Conservation (phyloP, 2,329 filamentous ascomycete species). For the Pleomassaria siparia region DNA sequence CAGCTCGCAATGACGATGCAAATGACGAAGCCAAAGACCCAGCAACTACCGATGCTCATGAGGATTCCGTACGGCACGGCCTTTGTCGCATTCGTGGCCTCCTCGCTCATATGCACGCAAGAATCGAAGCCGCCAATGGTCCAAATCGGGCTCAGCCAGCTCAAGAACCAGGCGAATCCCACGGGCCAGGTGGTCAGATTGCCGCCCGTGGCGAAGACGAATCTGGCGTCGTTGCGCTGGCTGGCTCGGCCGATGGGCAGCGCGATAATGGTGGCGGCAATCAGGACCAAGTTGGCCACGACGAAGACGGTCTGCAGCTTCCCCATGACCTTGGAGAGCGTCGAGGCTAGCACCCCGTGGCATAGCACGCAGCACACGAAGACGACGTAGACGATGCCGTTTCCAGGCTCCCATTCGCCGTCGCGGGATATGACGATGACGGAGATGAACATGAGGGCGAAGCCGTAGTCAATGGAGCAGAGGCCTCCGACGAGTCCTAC, state of each 20-base stretch:
- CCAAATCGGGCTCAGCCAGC: conserved; percentile 65
- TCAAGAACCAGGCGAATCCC: conserved; percentile 59
- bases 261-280: conserved; percentile 56
- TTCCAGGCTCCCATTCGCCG: conserved; percentile 58
- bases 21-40: conserved; percentile 60
- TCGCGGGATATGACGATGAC: conserved; percentile 60
- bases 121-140: conserved; percentile 45
- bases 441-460: conserved; percentile 60
- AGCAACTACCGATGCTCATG: conserved; percentile 57
- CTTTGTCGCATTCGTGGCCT: conserved; percentile 61
- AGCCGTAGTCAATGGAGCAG: conserved; percentile 63
- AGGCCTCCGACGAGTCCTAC: conserved; percentile 55
- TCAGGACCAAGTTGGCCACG: conserved; percentile 58
- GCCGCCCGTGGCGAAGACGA: conserved; percentile 59
- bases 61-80: conserved; percentile 63
- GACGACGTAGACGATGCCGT: conserved; percentile 59
- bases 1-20: conserved; percentile 60
- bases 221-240: conserved; percentile 36
- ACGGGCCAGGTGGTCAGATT: conserved; percentile 58
- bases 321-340: conserved; percentile 59
- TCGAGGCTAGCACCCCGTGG: conserved; percentile 58
- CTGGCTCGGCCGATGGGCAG: conserved; percentile 25
- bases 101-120: conserved; percentile 58
- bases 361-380: conserved; percentile 57
- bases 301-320: conserved; percentile 61